These are phyloP conservation scores for Tetraselmis striata DNA, from an alignment of 139 green algal genomes.

Conservation along the genomic window DNA sequence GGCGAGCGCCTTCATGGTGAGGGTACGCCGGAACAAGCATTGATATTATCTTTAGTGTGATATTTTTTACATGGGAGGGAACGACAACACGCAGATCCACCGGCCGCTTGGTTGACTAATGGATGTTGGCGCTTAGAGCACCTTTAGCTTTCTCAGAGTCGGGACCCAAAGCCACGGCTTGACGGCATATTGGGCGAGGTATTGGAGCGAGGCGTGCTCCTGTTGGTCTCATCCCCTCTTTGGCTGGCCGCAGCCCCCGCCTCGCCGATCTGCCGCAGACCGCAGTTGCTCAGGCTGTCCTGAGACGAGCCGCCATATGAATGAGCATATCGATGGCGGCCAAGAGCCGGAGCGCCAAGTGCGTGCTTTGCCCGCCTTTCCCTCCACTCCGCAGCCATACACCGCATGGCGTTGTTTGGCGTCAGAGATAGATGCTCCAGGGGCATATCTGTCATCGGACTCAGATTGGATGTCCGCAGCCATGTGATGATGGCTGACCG, in stretches of 20 bases:
- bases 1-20: too few species aligned
- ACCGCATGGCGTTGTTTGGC: neutral
- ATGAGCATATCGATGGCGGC: neutral
- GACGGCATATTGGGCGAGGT: neutral
- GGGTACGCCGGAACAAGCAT: too few species aligned
- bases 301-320: neutral
- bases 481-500: conserved; percentile 32
- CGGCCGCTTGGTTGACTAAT: too few species aligned
- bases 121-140: too few species aligned
- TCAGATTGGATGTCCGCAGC: conserved; percentile 4
- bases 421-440: neutral
- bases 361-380: neutral
- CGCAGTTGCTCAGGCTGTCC: neutral
- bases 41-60: too few species aligned
- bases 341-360: too few species aligned
- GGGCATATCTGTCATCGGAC: conserved; percentile 10
- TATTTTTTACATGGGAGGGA: too few species aligned
- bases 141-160: too few species aligned
- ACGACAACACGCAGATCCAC: too few species aligned
- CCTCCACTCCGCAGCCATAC: neutral
- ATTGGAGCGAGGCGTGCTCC: neutral
- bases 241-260: neutral
- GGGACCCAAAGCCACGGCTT: neutral
- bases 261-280: neutral
- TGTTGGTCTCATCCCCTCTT: too few species aligned